A percentile compares a stretch with the other conserved stretches of the same genome.
Conservation (phyloP, 2,329 filamentous ascomycete genomes). For the Rhynchosporium agropyri region DNA sequence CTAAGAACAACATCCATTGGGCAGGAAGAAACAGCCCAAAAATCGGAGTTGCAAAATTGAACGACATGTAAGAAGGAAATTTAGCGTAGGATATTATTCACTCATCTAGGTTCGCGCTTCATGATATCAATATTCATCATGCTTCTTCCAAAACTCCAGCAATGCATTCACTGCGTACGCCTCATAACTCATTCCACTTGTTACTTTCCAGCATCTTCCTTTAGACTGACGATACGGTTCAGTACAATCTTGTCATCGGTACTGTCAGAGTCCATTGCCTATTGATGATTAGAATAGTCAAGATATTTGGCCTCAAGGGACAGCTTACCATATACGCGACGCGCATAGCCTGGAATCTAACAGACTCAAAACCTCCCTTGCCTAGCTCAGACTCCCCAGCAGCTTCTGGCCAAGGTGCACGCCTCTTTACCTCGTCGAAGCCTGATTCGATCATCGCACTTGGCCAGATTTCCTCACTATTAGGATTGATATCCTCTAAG, state of each 20-base stretch:
- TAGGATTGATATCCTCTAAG: conserved; percentile 79
- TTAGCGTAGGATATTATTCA: background rate
- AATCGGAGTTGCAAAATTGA: background rate
- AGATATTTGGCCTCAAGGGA: background rate
- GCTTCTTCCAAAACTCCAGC: conserved; percentile 19
- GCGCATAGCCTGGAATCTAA: conserved; percentile 89
- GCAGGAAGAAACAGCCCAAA: background rate
- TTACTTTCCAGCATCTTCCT: conserved; percentile 78
- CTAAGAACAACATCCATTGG: too few relatives aligned
- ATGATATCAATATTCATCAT: conserved; percentile 3
- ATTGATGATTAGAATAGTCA: conserved; percentile 10
- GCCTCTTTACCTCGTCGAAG: conserved; percentile 72
- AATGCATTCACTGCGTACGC: conserved; percentile 22
- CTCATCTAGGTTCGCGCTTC: conserved; percentile 17
- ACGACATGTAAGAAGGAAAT: background rate
- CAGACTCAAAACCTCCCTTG: conserved; percentile 67
- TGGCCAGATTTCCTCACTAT: conserved; percentile 78
- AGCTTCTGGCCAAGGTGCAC: conserved; percentile 81
- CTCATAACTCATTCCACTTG: conserved; percentile 1
- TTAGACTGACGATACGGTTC: conserved; percentile 89
- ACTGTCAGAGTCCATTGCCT: conserved; percentile 76
- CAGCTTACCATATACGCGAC: conserved; percentile 65
- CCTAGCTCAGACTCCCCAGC: conserved; percentile 65
- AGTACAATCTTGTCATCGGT: conserved; percentile 79
- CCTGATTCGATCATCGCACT: conserved; percentile 82